These are phyloP conservation scores for Penicillium angulare DNA, from an alignment of 495 filamentous ascomycete species.

Conservation along the genomic window DNA sequence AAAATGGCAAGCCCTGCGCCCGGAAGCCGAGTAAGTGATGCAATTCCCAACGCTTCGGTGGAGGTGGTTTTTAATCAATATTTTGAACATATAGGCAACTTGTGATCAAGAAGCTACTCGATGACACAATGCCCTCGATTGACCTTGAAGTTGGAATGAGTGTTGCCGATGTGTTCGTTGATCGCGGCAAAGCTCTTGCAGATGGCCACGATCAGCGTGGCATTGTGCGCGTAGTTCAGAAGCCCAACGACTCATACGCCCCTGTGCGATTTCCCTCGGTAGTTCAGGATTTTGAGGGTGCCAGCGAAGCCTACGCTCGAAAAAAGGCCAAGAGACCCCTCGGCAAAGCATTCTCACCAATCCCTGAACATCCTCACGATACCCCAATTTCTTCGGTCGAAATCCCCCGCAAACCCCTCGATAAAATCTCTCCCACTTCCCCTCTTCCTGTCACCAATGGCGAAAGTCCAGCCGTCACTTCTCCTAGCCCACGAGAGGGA, in stretches of 20 bases:
- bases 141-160: slow-evolving; percentile 34
- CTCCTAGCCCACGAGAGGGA: no score
- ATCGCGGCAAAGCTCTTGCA: slow-evolving; percentile 30
- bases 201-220: slow-evolving; percentile 40
- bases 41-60: no score
- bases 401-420: no score
- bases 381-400: neutral
- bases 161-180: slow-evolving; percentile 40
- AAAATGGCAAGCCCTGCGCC: slow-evolving; percentile 35
- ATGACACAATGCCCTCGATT: slow-evolving; percentile 31
- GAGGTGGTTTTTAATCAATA: neutral
- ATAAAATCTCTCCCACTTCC: no score
- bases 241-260: slow-evolving; percentile 10
- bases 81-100: slow-evolving; percentile 22
- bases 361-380: neutral
- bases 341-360: neutral
- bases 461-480: no score
- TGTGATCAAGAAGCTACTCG: slow-evolving; percentile 38
- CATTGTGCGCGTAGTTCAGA: slow-evolving; percentile 35
- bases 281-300: slow-evolving; percentile 19
- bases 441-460: no score
- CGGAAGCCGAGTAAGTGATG: slow-evolving; percentile 30
- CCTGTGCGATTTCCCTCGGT: slow-evolving; percentile 35
- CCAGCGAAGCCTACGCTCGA: neutral
- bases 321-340: neutral